Base-by-base conservation (phyloP, 2,329 filamentous ascomycete species). In the Aureobasidium sp. region DNA sequence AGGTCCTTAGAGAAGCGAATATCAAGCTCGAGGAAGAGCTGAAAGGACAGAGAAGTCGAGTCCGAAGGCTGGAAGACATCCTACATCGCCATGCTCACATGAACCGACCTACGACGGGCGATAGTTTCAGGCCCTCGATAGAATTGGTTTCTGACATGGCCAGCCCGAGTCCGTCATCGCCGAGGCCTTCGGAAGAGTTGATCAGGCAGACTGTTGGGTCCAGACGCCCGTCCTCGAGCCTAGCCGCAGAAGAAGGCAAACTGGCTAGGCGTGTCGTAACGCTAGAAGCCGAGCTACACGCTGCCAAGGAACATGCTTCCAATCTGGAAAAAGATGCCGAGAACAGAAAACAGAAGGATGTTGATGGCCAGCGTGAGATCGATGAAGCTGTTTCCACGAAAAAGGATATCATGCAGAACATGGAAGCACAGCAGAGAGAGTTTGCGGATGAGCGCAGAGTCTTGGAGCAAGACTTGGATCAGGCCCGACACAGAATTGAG, bases 331-430 rank as follows among this genome's bases (percentile, higher is more conserved):
- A 86, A 67, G 89, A 95, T 64, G 81, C 88, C 3, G 79, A 82
- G 59, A 67, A 63, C 29, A 69, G 71, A 44, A 71, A 71, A 51
- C 83, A 79, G 55, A 82, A 81, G 66, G 84, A 83, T 70, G 82
- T 78, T 67, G 81, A 84, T 67, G 83, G 83, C 70, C 86, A 82
- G 76, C 83, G 79, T 69, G 87, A 86, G 68, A 83, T 96, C 64
- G 85, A 94, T 65, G 93, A 97, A 73, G 90, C 85, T 6, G 90
- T 94, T 67, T 92, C 90, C 3, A 97, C 89, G 1, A 99, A 99
- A 74, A 89, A 89, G 68, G 94, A 97, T 73, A 83, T 99, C 10
- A 85, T 99, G 75, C 88, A 90, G 66, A 99, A 99, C 70, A 90
- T 99, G 77, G 91, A 97, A 70, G 88, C 92, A 13, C 84, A 95